A percentile compares a stretch with the other conserved stretches of the same genome.
Evolutionary conservation across 139 green algal genomes (phyloP).

Genomic region (Mesotaenium endlicherianum): DNA sequence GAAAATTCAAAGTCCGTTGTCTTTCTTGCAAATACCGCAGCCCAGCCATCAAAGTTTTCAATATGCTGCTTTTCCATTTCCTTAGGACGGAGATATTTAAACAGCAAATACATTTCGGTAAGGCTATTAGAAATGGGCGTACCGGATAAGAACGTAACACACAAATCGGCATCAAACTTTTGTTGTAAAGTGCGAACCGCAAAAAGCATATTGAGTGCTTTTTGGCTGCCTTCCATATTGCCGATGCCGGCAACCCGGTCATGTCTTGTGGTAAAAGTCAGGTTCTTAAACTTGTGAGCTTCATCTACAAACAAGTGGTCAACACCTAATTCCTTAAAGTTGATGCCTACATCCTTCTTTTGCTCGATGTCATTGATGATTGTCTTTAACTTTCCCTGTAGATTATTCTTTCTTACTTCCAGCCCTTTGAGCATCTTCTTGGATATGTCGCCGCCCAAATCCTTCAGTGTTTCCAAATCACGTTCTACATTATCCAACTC

Average conservation of each 20-base stretch:
- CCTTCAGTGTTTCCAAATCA: neutral
- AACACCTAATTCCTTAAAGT: neutral
- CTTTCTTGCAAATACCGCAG: neutral
- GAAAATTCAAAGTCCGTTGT: neutral
- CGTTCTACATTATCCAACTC: neutral
- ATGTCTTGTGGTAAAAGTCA: neutral
- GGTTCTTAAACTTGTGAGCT: neutral
- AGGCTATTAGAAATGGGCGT: neutral
- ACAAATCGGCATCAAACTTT: neutral
- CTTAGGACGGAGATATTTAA: neutral
- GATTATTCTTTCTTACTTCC: neutral
- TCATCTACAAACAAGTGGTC: neutral
- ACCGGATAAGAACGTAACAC: neutral
- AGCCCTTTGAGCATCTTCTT: neutral
- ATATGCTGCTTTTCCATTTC: neutral
- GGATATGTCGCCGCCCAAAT: neutral
- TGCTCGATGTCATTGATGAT: neutral
- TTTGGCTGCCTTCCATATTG: neutral
- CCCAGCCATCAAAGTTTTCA: neutral
- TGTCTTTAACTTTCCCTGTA: neutral
- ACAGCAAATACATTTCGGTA: neutral
- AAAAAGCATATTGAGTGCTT: neutral
- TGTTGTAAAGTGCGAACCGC: neutral
- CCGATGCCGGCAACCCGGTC: neutral
- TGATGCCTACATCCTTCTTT: neutral